Percentiles rank a stretch among this genome's conserved stretches.
Evolutionary conservation across 257 asterid species (phyloP).

Genomic region (Dorcoceras hygrometricum): DNA sequence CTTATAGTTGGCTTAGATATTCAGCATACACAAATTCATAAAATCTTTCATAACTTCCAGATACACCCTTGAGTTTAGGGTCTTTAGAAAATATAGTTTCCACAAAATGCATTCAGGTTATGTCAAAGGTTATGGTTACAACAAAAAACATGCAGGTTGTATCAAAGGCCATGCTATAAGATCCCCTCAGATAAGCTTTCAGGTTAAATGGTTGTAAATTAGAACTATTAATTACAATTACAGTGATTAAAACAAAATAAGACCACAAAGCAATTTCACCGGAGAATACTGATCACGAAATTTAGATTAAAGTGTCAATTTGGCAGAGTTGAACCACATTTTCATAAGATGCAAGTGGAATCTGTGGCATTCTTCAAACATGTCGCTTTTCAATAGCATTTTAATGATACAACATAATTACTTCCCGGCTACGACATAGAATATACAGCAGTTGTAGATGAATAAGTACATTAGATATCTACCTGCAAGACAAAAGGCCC

Average conservation of each 20-base stretch:
- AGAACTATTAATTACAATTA: not conserved
- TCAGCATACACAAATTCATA: not conserved
- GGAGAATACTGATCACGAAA: not conserved
- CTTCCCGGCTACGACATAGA: slow-evolving; percentile 5
- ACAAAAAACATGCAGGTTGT: slow-evolving; percentile 3
- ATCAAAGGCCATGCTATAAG: not conserved
- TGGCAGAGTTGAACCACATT: not conserved
- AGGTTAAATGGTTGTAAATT: not conserved
- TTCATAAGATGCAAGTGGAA: not conserved
- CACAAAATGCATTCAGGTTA: not conserved
- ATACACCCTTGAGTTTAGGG: not conserved
- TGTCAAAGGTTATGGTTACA: not conserved
- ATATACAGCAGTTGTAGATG: not conserved
- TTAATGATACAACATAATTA: not conserved
- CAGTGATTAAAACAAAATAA: not conserved
- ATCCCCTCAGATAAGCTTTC: not conserved
- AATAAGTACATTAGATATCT: slow-evolving; percentile 1
- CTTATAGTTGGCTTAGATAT: slow-evolving; percentile 11
- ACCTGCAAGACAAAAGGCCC: slow-evolving; percentile 98
- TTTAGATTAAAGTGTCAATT: not conserved
- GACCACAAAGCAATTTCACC: slow-evolving; percentile 10
- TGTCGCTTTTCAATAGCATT: not conserved
- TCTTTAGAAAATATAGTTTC: not conserved
- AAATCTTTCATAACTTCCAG: not conserved
- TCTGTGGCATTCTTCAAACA: not conserved